phyloP scores from a whole-genome alignment of 2,329 filamentous ascomycete species.

The Pseudodiploospora longispora region DNA sequence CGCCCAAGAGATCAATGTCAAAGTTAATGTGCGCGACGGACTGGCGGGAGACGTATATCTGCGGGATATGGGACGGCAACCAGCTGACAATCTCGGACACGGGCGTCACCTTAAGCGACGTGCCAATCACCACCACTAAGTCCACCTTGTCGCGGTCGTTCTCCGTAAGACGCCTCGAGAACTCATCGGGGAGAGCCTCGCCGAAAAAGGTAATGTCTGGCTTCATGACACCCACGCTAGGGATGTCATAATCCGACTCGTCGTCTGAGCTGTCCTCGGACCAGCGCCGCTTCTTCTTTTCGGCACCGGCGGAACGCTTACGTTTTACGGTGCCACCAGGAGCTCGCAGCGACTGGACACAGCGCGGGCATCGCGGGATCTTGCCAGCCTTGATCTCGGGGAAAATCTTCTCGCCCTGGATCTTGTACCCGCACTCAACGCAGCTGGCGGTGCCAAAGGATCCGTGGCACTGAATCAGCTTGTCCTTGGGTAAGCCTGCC shows the following conservation, averaged over 20 bases:
- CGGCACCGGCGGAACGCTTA: constrained; percentile 31
- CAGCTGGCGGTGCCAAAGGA: constrained; percentile 91
- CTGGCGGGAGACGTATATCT: constrained; percentile 83
- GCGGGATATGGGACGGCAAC: constrained; percentile 70
- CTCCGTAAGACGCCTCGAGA: constrained; percentile 71
- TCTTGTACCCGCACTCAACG: constrained; percentile 68
- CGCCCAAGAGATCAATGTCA: constrained; percentile 91
- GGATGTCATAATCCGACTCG: constrained; percentile 46
- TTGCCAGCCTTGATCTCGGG: constrained; percentile 66
- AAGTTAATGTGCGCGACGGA: constrained; percentile 87
- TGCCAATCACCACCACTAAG: constrained; percentile 91
- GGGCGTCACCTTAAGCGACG: constrained; percentile 88
- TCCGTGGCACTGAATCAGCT: constrained; percentile 91
- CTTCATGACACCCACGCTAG: constrained; percentile 76
- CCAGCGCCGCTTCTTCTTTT: constrained; percentile 33
- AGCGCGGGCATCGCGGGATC: constrained; percentile 71
- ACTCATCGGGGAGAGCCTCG: constrained; percentile 76
- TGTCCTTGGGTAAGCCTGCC: constrained; percentile 72
- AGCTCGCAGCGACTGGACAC: constrained; percentile 45
- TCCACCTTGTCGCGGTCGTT: constrained; percentile 76
- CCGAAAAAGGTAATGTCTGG: constrained; percentile 98
- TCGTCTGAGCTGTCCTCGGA: constrained; percentile 33
- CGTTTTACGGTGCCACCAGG: constrained; percentile 22
- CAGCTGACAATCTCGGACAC: constrained; percentile 86
- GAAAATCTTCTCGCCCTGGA: constrained; percentile 70